Base-by-base conservation (phyloP, 345 rosid genomes). In the Pelargonium nanum region DNA sequence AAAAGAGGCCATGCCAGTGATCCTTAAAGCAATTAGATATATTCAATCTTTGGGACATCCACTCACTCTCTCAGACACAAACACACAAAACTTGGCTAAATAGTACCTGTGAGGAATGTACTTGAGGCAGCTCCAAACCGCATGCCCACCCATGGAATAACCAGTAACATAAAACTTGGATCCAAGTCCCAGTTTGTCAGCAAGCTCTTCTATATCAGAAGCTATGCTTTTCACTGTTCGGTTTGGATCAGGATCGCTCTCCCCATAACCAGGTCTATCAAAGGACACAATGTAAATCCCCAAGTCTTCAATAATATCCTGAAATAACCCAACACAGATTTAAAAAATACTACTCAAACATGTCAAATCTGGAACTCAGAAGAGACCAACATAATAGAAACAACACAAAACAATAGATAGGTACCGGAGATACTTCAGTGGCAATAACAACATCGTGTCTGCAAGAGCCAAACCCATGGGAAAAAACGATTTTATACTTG, bases 191-290 rank as follows among this genome's bases (percentile, higher is more conserved):
- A 83, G 61, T 72, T 78, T 80, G 74, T 86, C 85, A 68, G 84
- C 89, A 52, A 83, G 83, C 73, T 83, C 87, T 67, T 83, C 85
- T 8, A 86, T 72, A 51, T 83, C 89, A n/a, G 73, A 70, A 61
- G 89, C 87, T 22, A 76, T 59, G 60, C 85, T 81, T 62, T 83
- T 73, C 0, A 69, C 69, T 9, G 93, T 74, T 63, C 80, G 72
- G 20, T 73, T 73, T 19, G 81, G 80, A 57, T 86, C 55, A 8
- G 85, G 83, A 69, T 81, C 87, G 59, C 93, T 86, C 75, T 86
- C 93, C 58, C 85, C 89, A 67, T 86, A 86, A 60, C 93, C 85
- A 34, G 89, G 83, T 70, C 84, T 78, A 70, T 86, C 93, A 60
- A 78, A 78, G 53, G 89, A 81, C 59, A 86, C 81, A 28, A 78